These are phyloP conservation scores for Trichophyton schoenleinii DNA, from an alignment of 2,329 filamentous ascomycete genomes.

Conservation along the genomic window DNA sequence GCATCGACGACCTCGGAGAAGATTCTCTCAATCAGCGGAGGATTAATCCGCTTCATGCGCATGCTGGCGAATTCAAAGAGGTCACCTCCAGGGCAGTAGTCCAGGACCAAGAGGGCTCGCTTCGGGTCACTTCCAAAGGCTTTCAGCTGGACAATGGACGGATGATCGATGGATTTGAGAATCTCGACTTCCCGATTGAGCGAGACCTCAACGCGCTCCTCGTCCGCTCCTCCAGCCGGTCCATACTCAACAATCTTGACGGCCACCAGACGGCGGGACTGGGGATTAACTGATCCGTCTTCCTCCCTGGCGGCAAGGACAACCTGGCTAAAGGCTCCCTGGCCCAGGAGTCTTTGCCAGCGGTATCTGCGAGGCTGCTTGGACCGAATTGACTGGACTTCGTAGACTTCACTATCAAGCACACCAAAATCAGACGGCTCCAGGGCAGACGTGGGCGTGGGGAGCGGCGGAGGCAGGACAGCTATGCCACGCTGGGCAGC, in stretches of 20 bases:
- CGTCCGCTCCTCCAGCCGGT: conserved; percentile 81
- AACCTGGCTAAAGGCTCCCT: conserved; percentile 92
- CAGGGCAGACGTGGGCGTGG: conserved; percentile 72
- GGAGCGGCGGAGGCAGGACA: conserved; percentile 46
- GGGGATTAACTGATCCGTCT: conserved; percentile 32
- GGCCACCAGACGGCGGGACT: conserved; percentile 58
- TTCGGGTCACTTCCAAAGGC: conserved; percentile 77
- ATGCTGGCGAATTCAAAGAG: conserved; percentile 81
- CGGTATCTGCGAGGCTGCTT: conserved; percentile 65
- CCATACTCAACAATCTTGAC: conserved; percentile 94
- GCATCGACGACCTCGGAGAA: conserved; percentile 82
- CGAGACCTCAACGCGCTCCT: conserved; percentile 84
- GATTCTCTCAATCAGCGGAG: conserved; percentile 53
- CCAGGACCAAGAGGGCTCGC: conserved; percentile 72
- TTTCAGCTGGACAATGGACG: conserved; percentile 79
- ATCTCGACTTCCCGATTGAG: conserved; percentile 92
- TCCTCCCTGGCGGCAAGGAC: conserved; percentile 76
- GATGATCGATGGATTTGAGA: conserved; percentile 75
- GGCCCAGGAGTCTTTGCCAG: conserved; percentile 66
- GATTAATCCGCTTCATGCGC: conserved; percentile 49
- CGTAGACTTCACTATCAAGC: conserved; percentile 41
- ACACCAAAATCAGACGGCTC: conserved; percentile 28
- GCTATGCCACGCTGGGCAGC: conserved; percentile 66
- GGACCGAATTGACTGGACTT: conserved; percentile 54
- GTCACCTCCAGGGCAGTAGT: conserved; percentile 88